Percentiles rank a stretch among this genome's conserved stretches.
Evolutionary conservation across 805 yeast genomes (phyloP).

Genomic region (Kazachstania bromeliacearum): DNA sequence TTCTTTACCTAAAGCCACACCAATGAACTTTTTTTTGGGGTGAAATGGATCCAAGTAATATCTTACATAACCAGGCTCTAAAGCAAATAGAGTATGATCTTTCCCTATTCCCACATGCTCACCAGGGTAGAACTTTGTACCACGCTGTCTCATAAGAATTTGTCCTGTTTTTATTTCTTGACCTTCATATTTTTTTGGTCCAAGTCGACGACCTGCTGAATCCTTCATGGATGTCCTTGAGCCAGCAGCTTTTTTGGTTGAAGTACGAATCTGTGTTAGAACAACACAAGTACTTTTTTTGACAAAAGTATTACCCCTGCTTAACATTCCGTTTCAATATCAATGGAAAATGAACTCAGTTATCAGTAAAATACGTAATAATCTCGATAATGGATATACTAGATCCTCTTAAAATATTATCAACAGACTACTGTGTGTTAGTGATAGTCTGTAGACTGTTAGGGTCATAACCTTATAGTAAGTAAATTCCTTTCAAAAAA

Average conservation of each 20-base stretch:
- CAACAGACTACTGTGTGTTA: too few species aligned
- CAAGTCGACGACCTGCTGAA: constrained; percentile 90
- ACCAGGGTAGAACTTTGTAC: constrained; percentile 91
- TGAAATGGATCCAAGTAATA: constrained; percentile 94
- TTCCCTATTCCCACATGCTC: constrained; percentile 83
- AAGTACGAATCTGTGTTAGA: constrained; percentile 55
- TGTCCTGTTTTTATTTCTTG: constrained; percentile 66
- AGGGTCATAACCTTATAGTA: too few species aligned
- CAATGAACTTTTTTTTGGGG: constrained; percentile 83
- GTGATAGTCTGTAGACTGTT: too few species aligned
- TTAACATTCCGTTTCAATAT: constrained; percentile 3
- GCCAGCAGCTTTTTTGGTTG: constrained; percentile 91
- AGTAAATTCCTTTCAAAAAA: too few species aligned
- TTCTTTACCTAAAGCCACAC: constrained; percentile 65
- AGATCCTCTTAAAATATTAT: too few species aligned
- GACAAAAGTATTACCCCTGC: not conserved
- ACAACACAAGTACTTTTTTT: constrained; percentile 1
- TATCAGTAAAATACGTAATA: too few species aligned
- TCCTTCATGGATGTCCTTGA: constrained; percentile 90
- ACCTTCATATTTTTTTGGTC: constrained; percentile 82
- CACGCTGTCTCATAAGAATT: constrained; percentile 87
- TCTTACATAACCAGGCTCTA: constrained; percentile 88
- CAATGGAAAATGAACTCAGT: too few species aligned
- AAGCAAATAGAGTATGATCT: constrained; percentile 86
- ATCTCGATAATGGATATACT: too few species aligned